phyloP scores from a whole-genome alignment of 2,329 filamentous ascomycete genomes.

The Colletotrichum melonis region DNA sequence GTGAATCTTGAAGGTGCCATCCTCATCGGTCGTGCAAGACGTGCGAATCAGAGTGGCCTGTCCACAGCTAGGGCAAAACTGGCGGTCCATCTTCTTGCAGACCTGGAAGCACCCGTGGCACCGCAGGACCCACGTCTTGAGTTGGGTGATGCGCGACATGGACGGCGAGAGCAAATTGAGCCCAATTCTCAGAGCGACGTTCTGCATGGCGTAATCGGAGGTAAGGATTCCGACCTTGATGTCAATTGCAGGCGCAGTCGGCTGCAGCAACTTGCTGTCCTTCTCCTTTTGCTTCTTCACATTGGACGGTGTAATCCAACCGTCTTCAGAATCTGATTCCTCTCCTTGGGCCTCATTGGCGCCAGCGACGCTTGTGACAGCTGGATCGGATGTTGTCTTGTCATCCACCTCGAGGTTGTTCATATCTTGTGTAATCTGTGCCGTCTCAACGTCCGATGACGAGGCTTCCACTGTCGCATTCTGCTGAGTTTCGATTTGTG shows the following conservation, averaged over 20 bases:
- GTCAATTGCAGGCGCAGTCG: constrained; percentile 59
- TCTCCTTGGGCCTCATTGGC: constrained; percentile 48
- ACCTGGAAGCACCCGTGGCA: constrained; percentile 94
- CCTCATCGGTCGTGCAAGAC: constrained; percentile 83
- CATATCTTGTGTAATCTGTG: constrained; percentile 19
- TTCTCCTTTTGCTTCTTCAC: constrained; percentile 84
- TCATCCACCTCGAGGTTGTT: constrained; percentile 35
- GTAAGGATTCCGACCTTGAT: constrained; percentile 94
- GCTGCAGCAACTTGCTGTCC: constrained; percentile 60
- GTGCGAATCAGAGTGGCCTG: constrained; percentile 87
- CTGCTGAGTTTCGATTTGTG: constrained; percentile 15
- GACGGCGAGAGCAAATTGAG: constrained; percentile 86
- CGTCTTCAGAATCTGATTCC: constrained; percentile 69
- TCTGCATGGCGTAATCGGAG: constrained; percentile 97
- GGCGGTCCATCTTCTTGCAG: constrained; percentile 84
- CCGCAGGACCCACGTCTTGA: constrained; percentile 90
- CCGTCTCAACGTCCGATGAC: constrained; percentile 17
- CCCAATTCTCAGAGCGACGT: constrained; percentile 94
- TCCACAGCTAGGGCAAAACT: constrained; percentile 94
- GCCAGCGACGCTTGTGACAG: constrained; percentile 38
- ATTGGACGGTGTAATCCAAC: constrained; percentile 96
- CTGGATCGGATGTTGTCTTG: constrained; percentile 26
- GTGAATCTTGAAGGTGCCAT: constrained; percentile 86
- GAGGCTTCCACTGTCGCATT: constrained; percentile 9
- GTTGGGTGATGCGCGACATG: constrained; percentile 82